A percentile compares a stretch with the other conserved stretches of the same genome.
These are phyloP conservation scores for Kokia cookei DNA, from an alignment of 441 rosid genomes.

Conservation along the genomic window DNA sequence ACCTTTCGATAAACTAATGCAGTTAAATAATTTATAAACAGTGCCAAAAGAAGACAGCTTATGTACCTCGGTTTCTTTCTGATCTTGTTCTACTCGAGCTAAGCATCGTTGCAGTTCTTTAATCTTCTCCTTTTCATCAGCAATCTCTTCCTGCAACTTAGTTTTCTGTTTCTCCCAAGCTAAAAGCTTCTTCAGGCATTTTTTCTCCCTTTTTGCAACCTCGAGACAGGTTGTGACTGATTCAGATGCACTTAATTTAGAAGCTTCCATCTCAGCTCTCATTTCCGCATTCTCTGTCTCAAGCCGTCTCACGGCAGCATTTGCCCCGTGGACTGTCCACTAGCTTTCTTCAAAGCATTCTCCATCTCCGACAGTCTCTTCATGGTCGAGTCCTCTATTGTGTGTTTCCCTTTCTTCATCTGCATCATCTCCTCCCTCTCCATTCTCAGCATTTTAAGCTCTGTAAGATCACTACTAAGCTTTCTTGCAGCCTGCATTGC, in stretches of 20 bases:
- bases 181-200: constrained; percentile 64
- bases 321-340: constrained; percentile 68
- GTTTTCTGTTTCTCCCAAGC: constrained; percentile 87
- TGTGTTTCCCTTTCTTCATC: constrained; percentile 79
- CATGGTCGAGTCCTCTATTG: constrained; percentile 69
- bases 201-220: constrained; percentile 82
- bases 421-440: constrained; percentile 77
- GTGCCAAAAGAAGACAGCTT: neutral
- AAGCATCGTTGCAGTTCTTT: constrained; percentile 54
- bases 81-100: constrained; percentile 43
- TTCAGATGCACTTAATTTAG: constrained; percentile 87
- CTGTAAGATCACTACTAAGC: constrained; percentile 73
- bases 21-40: neutral
- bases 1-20: neutral
- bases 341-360: constrained; percentile 75
- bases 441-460: constrained; percentile 77
- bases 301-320: constrained; percentile 64
- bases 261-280: constrained; percentile 91
- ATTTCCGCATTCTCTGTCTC: constrained; percentile 92
- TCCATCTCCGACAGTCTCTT: constrained; percentile 82
- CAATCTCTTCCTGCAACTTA: constrained; percentile 73
- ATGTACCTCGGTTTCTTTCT: constrained; percentile 75
- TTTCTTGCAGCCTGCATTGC: constrained; percentile 94
- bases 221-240: constrained; percentile 68
- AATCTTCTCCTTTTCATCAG: constrained; percentile 65